A percentile compares a stretch with the other conserved stretches of the same genome.
phyloP scores from a whole-genome alignment of 2,329 filamentous ascomycete species.

The Trichoderma harzianum region DNA sequence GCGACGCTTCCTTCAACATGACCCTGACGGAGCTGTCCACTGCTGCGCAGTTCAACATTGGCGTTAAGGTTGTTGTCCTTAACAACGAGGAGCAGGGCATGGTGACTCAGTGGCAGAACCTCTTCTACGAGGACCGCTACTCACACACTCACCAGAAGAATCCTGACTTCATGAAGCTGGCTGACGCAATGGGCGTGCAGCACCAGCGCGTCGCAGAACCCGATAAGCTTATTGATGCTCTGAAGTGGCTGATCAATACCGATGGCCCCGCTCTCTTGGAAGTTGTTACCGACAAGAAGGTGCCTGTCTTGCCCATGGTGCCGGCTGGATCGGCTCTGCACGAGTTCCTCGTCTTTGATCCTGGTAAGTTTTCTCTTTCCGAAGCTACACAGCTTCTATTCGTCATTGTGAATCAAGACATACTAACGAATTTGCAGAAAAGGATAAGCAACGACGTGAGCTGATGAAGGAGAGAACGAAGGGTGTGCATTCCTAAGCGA shows the following conservation, averaged over 20 bases:
- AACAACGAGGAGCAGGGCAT: constrained; percentile 99
- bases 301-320: constrained; percentile 97
- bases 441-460: constrained; percentile 64
- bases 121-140: constrained; percentile 94
- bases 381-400: neutral
- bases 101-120: constrained; percentile 97
- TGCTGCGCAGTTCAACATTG: constrained; percentile 92
- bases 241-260: constrained; percentile 84
- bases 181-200: constrained; percentile 86
- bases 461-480: constrained; percentile 62
- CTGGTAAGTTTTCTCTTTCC: constrained; percentile 28
- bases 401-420: neutral
- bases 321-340: constrained; percentile 82
- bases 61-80: constrained; percentile 87
- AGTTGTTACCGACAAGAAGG: constrained; percentile 86
- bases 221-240: constrained; percentile 69
- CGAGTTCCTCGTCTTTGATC: constrained; percentile 66
- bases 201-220: constrained; percentile 69
- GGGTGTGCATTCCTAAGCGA: constrained; percentile 41
- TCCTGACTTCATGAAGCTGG: constrained; percentile 91
- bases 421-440: constrained; percentile 49
- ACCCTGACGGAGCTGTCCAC: constrained; percentile 93
- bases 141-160: constrained; percentile 92
- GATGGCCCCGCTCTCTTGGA: constrained; percentile 93
- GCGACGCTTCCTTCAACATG: constrained; percentile 99